Conservation (phyloP, 2,329 filamentous ascomycete species). For the Colletotrichum gloeosporioides region DNA sequence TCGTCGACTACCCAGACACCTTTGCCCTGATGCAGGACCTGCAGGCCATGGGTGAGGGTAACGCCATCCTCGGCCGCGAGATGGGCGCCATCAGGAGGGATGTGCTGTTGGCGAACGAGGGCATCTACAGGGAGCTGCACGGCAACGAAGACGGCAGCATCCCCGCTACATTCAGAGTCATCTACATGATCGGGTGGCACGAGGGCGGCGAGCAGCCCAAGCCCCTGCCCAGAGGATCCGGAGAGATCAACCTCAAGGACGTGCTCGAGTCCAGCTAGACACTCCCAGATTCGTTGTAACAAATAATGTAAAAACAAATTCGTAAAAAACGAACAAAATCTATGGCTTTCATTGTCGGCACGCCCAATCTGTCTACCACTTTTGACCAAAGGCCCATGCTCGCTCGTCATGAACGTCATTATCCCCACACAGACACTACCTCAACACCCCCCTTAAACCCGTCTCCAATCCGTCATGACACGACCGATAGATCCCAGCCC, state of each 20-base stretch:
- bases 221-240: constrained; percentile 83
- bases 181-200: constrained; percentile 99
- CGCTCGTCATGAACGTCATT: constrained; percentile 19
- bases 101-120: constrained; percentile 84
- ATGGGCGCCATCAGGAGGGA: constrained; percentile 80
- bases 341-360: constrained; percentile 17
- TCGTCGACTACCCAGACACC: constrained; percentile 90
- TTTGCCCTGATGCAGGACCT: constrained; percentile 94
- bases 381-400: not conserved
- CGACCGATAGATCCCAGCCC: constrained; percentile 90
- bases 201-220: constrained; percentile 79
- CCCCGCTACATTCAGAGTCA: constrained; percentile 92
- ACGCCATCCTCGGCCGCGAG: constrained; percentile 86
- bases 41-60: constrained; percentile 95
- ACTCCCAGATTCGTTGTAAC: not conserved
- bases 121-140: constrained; percentile 87
- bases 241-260: constrained; percentile 88
- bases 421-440: not conserved
- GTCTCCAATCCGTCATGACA: constrained; percentile 95
- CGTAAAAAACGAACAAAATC: constrained; percentile 16
- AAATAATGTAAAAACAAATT: not conserved
- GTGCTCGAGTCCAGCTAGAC: constrained; percentile 60
- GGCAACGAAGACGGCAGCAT: constrained; percentile 78
- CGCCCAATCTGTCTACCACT: constrained; percentile 3
- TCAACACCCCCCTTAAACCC: constrained; percentile 60